Conservation (phyloP, 768 basidiomycete genomes). For the Scleroderma bovista region DNA sequence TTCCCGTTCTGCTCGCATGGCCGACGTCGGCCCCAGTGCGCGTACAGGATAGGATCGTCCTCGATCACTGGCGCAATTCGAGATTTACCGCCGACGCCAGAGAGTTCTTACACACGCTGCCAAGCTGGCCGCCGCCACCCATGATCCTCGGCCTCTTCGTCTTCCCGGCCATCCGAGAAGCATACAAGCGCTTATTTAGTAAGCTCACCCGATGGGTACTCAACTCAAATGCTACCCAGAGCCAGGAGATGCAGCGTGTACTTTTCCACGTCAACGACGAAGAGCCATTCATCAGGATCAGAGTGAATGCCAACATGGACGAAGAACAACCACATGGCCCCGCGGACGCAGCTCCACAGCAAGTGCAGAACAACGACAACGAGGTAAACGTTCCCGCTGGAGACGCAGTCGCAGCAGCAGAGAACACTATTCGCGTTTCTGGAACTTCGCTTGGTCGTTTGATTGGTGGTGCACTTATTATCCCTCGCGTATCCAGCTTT, state of each 20-base stretch:
- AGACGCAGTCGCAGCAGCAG: constrained; percentile 46
- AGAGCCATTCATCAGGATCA: constrained; percentile 26
- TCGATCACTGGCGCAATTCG: constrained; percentile 5
- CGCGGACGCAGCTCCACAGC: constrained; percentile 7
- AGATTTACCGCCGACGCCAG: background rate
- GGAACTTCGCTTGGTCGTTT: constrained; percentile 58
- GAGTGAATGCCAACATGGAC: constrained; percentile 31
- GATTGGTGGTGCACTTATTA: constrained; percentile 62
- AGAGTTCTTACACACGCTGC: constrained; percentile 25
- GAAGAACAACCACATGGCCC: constrained; percentile 20
- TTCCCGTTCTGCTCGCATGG: constrained; percentile 24
- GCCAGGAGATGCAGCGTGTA: constrained; percentile 15
- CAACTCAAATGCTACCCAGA: constrained; percentile 25
- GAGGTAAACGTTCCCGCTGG: constrained; percentile 9
- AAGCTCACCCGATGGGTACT: constrained; percentile 40
- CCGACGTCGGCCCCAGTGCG: constrained; percentile 24
- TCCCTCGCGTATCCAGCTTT: constrained; percentile 58
- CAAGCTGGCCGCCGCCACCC: constrained; percentile 57
- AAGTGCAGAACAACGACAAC: constrained; percentile 4
- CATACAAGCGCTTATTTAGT: constrained; percentile 40
- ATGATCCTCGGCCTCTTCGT: constrained; percentile 49
- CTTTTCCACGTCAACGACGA: constrained; percentile 21
- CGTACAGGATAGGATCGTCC: constrained; percentile 3
- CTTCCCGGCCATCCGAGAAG: constrained; percentile 40
- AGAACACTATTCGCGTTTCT: constrained; percentile 53